Conservation (phyloP, 108 stramenopile species). For the Fragilaria crotonensis region DNA sequence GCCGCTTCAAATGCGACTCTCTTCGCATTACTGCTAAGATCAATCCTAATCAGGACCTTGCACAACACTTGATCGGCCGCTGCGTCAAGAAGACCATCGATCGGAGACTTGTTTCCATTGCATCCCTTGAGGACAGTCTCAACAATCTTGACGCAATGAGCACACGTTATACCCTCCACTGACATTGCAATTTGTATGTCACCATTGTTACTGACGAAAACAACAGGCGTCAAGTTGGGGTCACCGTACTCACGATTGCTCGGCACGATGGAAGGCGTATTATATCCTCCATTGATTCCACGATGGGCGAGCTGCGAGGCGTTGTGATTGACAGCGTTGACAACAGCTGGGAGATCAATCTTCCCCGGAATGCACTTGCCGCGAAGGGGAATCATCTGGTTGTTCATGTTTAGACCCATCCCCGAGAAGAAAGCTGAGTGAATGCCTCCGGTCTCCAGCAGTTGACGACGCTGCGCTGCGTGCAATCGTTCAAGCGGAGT, state of each 20-base stretch:
- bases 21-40: constrained; percentile 38
- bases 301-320: constrained; percentile 78
- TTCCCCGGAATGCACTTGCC: constrained; percentile 67
- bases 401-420: not conserved
- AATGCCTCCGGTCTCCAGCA: constrained; percentile 47
- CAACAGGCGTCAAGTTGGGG: constrained; percentile 66
- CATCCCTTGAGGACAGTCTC: constrained; percentile 85
- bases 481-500: constrained; percentile 62
- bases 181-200: constrained; percentile 76
- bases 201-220: constrained; percentile 47
- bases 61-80: constrained; percentile 62
- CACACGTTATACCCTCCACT: constrained; percentile 82
- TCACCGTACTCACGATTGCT: constrained; percentile 48
- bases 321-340: constrained; percentile 52
- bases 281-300: constrained; percentile 14
- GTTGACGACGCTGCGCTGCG: constrained; percentile 56
- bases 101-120: constrained; percentile 78
- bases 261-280: constrained; percentile 11
- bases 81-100: constrained; percentile 78
- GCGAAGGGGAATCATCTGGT: constrained; percentile 31
- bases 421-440: constrained; percentile 9
- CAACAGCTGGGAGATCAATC: constrained; percentile 58
- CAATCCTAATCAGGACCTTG: constrained; percentile 65
- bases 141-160: constrained; percentile 86
- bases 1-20: constrained; percentile 75